Evolutionary conservation across 129 eudicot species (phyloP).

Genomic region (carrot (Daucus carota)): DH1_v3.0 NC_030383.2:59706001-59706500

Average conservation of each 20-base stretch:
- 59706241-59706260: slow-evolving; percentile 19
- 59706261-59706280: background rate
- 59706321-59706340: background rate
- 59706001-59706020: background rate
- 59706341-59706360: background rate
- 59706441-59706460: background rate
- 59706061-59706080: slow-evolving; percentile 59
- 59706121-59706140: slow-evolving; percentile 18
- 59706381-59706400: background rate
- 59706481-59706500: background rate
- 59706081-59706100: slow-evolving; percentile 78
- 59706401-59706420: background rate
- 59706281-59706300: background rate
- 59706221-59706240: slow-evolving; percentile 20
- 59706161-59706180: slow-evolving; percentile 20
- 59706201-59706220: slow-evolving; percentile 19
- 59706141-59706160: background rate
- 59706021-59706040: background rate
- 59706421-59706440: background rate
- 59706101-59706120: slow-evolving; percentile 59
- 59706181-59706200: slow-evolving; percentile 33
- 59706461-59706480: background rate
- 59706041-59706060: slow-evolving; percentile 16
- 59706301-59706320: background rate
- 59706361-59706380: background rate